Evolutionary conservation across 73 alveolate species (phyloP).

Genomic region (Paramecium tetraurelia): DNA sequence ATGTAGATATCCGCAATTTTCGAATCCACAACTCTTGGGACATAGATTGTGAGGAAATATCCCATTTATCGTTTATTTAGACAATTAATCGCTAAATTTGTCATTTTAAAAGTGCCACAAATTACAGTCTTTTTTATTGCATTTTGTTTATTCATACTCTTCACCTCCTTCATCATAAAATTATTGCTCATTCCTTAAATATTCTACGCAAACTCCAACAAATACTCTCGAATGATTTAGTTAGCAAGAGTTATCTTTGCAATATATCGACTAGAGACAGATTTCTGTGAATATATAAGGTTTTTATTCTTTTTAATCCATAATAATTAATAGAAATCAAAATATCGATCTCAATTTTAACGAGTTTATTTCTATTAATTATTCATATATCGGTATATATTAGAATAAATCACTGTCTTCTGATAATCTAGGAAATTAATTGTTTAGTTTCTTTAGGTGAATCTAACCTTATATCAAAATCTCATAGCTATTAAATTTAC

Average conservation of each 20-base stretch:
- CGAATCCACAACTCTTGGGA: neutral
- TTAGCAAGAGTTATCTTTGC: neutral
- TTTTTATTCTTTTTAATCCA: neutral
- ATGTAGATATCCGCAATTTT: neutral
- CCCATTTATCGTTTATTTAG: neutral
- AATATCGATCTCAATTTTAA: too few species aligned
- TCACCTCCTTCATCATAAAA: neutral
- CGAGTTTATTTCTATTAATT: neutral
- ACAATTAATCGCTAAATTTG: neutral
- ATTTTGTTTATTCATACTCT: neutral
- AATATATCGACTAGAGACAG: neutral
- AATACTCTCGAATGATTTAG: neutral
- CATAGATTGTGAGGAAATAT: neutral
- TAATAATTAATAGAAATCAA: neutral
- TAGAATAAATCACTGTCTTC: too few species aligned
- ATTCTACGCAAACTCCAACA: neutral
- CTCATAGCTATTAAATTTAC: too few species aligned
- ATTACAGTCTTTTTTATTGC: neutral
- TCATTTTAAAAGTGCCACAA: neutral
- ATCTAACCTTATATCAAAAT: too few species aligned
- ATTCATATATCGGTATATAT: too few species aligned
- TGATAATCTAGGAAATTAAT: too few species aligned
- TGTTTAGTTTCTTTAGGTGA: too few species aligned
- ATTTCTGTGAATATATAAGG: neutral
- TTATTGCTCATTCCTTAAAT: neutral